Conservation (phyloP, 2,329 filamentous ascomycete genomes). For the Akanthomyces lecanii region DNA sequence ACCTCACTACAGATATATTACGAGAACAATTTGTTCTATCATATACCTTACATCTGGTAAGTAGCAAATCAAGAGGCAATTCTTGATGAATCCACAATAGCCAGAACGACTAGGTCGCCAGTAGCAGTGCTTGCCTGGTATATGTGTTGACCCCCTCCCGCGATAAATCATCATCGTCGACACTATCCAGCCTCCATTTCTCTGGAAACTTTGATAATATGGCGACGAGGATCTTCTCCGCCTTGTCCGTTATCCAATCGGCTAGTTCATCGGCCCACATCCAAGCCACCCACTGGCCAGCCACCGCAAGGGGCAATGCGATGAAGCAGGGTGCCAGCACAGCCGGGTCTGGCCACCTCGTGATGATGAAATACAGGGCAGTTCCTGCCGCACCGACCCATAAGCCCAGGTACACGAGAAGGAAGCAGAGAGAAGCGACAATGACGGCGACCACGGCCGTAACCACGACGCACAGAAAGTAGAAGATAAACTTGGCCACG, state of each 20-base stretch:
- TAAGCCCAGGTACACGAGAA: conserved; percentile 15
- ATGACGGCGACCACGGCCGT: background rate
- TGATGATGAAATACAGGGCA: conserved; percentile 28
- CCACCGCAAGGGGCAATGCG: conserved; percentile 16
- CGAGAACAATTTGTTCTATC: too few relatives aligned
- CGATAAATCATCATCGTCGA: conserved; percentile 21
- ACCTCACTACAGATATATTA: too few relatives aligned
- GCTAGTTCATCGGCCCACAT: conserved; percentile 18
- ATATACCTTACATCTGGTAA: background rate
- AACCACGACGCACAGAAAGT: conserved; percentile 11
- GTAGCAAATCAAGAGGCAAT: background rate
- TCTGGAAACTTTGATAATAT: conserved; percentile 1
- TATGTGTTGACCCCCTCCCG: conserved; percentile 22
- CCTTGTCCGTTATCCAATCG: background rate
- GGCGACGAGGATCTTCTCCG: background rate
- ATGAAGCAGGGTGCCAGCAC: conserved; percentile 27
- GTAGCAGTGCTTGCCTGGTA: conserved; percentile 17
- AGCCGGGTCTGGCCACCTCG: conserved; percentile 25
- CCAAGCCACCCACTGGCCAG: conserved; percentile 17
- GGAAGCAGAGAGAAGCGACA: conserved; percentile 11
- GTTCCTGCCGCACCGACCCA: conserved; percentile 21
- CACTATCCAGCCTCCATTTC: conserved; percentile 19
- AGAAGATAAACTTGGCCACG: conserved; percentile 20
- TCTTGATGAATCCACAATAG: too few relatives aligned
- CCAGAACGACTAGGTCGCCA: background rate